A percentile compares a stretch with the other conserved stretches of the same genome.
These are phyloP conservation scores for Podospora conica DNA, from an alignment of 495 filamentous ascomycete genomes.

Conservation along the genomic window DNA sequence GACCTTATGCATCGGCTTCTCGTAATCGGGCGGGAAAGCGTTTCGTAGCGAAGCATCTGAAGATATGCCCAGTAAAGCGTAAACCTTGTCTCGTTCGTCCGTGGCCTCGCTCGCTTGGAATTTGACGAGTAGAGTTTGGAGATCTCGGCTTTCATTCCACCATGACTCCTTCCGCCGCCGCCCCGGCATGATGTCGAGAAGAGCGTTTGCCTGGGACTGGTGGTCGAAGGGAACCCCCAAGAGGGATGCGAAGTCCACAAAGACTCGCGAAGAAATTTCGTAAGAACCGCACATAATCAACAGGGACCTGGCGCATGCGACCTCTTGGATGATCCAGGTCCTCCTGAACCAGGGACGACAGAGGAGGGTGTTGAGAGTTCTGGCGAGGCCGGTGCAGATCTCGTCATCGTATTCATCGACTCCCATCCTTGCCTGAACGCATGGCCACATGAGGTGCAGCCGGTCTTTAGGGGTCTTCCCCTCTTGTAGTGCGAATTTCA, in stretches of 20 bases:
- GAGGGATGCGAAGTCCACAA: slow-evolving; percentile 7
- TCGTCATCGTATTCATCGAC: not conserved
- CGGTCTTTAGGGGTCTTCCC: not conserved
- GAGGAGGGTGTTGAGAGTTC: slow-evolving; percentile 2
- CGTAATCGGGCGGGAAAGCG: not conserved
- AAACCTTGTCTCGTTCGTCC: not conserved
- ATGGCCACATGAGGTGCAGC: not conserved
- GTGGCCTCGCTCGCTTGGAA: not conserved
- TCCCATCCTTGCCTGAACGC: not conserved
- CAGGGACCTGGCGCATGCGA: slow-evolving; percentile 9
- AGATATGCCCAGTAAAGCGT: not conserved
- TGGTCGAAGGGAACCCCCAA: not conserved
- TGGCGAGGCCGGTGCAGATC: slow-evolving; percentile 8
- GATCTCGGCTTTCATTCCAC: not conserved
- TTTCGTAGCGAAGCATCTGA: not conserved
- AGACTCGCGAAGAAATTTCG: slow-evolving; percentile 21
- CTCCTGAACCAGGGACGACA: slow-evolving; percentile 15
- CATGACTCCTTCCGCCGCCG: not conserved
- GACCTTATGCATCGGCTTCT: not conserved
- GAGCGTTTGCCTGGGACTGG: not conserved
- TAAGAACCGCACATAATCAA: slow-evolving; percentile 20
- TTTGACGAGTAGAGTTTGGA: not conserved
- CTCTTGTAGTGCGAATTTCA: not conserved
- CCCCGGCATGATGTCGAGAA: not conserved
- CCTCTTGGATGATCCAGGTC: slow-evolving; percentile 23